phyloP scores from a whole-genome alignment of 2,329 filamentous ascomycete genomes.

The Hypoxylon sp. region DNA sequence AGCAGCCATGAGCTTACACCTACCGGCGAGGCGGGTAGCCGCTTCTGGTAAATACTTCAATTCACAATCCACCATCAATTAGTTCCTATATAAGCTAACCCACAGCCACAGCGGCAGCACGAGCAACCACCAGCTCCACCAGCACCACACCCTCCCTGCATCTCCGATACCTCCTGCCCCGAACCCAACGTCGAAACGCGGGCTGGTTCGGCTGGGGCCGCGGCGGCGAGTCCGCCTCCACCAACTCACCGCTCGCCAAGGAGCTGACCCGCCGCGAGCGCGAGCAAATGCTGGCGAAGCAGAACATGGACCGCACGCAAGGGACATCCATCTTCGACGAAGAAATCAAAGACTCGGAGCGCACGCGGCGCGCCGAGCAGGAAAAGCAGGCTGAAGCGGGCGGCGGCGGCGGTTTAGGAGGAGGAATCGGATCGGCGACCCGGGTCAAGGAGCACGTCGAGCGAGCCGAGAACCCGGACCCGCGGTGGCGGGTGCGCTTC shows the following conservation, averaged over 20 bases:
- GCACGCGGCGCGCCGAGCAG: slow-evolving; percentile 36
- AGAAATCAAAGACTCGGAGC: slow-evolving; percentile 56
- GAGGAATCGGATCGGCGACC: slow-evolving; percentile 51
- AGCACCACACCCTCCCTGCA: slow-evolving; percentile 43
- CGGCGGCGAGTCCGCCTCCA: not conserved
- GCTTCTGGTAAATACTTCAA: slow-evolving; percentile 64
- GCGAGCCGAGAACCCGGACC: slow-evolving; percentile 79
- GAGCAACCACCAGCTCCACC: slow-evolving; percentile 37
- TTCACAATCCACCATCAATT: slow-evolving; percentile 33
- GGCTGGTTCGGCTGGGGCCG: slow-evolving; percentile 54
- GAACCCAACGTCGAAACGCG: slow-evolving; percentile 56
- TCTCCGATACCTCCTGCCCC: slow-evolving; percentile 47
- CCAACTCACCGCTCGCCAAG: slow-evolving; percentile 43
- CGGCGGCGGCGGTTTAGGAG: slow-evolving; percentile 50
- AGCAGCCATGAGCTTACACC: slow-evolving; percentile 71
- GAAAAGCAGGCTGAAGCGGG: not conserved
- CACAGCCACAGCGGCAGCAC: slow-evolving; percentile 27
- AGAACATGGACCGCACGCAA: slow-evolving; percentile 59
- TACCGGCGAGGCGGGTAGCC: slow-evolving; percentile 71
- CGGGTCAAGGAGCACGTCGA: slow-evolving; percentile 65
- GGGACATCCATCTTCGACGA: slow-evolving; percentile 74
- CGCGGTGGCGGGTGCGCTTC: slow-evolving; percentile 76
- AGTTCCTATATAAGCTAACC: slow-evolving; percentile 17
- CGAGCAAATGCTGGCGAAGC: slow-evolving; percentile 57
- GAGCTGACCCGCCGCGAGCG: slow-evolving; percentile 54